Percentiles rank a stretch among this genome's conserved stretches.
Evolutionary conservation across 352 stramenopile species (phyloP).

Genomic region (Globisporangium splendens): DNA sequence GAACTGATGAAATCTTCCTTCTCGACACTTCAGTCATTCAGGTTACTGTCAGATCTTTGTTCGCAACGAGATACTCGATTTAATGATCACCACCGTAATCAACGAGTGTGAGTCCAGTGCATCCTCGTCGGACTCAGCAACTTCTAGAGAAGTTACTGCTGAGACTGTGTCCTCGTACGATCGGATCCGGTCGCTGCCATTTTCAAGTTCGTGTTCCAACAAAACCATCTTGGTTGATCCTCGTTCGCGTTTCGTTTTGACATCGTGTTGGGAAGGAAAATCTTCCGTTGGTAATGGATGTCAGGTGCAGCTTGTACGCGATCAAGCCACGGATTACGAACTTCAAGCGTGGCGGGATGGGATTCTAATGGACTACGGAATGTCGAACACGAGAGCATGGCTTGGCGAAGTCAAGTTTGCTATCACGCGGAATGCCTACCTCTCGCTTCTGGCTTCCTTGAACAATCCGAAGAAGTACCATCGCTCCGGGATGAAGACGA

Average conservation of each 20-base stretch:
- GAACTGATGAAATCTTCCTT: constrained; percentile 16
- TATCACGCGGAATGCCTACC: constrained; percentile 1
- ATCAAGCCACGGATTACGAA: not conserved
- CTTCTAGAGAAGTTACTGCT: too few relatives aligned
- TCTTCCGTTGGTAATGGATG: not conserved
- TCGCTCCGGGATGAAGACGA: not conserved
- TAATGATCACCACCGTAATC: not conserved
- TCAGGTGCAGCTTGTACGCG: not conserved
- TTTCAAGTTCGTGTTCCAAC: not conserved
- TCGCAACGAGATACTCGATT: not conserved
- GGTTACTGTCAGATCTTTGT: not conserved
- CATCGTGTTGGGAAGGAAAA: not conserved
- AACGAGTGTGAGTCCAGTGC: not conserved
- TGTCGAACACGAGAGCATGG: constrained; percentile 2
- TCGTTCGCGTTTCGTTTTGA: not conserved
- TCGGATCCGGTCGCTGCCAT: not conserved
- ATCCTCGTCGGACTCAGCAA: too few relatives aligned
- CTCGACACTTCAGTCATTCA: constrained; percentile 20
- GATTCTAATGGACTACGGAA: constrained; percentile 3
- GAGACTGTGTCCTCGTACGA: not conserved
- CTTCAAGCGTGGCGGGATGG: constrained; percentile 5
- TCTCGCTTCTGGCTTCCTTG: constrained; percentile 4
- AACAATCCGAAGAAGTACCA: too few relatives aligned
- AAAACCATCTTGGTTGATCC: not conserved
- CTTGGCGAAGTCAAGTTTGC: constrained; percentile 1